Evolutionary conservation across 306 rosid species (phyloP), one percentile per base, ranked within the genome.

Genomic region (Dalbergia oliveri): DNA sequence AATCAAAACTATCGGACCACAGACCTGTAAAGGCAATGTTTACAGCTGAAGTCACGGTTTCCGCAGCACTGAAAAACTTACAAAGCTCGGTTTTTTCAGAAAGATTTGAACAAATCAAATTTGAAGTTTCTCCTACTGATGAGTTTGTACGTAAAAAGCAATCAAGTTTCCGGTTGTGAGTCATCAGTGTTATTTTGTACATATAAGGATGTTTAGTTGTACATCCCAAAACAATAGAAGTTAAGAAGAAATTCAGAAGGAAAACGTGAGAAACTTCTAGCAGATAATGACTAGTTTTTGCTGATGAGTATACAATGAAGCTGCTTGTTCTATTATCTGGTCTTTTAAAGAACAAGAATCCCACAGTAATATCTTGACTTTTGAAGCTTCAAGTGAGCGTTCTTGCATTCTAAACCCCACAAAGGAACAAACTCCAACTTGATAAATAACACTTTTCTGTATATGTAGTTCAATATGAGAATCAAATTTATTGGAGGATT

Each of bases 21-120:
- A 88, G 97, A 51, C 98, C 98, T 0, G 97, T 94, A 6, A 94
- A 82, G 69, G 92, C 97, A 51, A 73, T 89, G 9, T 91, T 94
- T 67, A 85, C 79, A 0, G 93, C 89, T 54, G 87, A 86, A 81
- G 86, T 88, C 71, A 79, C 49, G 62, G 83, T 73, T 43, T 68
- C 63, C 59, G 39, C 72, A 9, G 73, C 77, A 11, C 31, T 83
- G 12, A 77, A 72, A 58, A 78, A 44, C 34, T 45, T 85, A 49
- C 85, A 83, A 1, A 71, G 75, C 49, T 82, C 87, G 56, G 89
- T 87, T 69, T 69, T 86, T n/a, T 89, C 98, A 53, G 88, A 87
- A 60, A 92, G 91, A 69, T 87, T 83, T 61, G 87, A 87, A 0
- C 66, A 80, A 15, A 65, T 88, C 58, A 57, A 86, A 72, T 66